phyloP scores from a whole-genome alignment of 139 green algal species.

The Limnomonas spitsbergensis region DNA sequence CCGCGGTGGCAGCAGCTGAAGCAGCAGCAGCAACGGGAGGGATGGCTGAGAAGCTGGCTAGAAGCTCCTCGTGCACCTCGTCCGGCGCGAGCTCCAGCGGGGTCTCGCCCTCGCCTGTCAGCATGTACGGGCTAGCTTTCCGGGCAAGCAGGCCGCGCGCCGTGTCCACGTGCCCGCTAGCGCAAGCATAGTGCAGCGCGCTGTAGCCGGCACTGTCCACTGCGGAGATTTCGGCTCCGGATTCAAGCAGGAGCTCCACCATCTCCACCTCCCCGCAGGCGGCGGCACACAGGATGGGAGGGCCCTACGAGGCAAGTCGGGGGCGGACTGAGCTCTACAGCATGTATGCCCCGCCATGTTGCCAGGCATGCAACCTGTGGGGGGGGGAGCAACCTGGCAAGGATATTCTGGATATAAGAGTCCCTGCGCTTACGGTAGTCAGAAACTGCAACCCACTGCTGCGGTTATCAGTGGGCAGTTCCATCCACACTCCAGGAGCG shows the following conservation, averaged over 20 bases:
- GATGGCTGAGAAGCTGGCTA: background rate
- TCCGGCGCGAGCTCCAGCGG: background rate
- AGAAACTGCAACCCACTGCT: too few species aligned
- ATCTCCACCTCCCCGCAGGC: conserved; percentile 26
- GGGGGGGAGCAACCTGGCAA: background rate
- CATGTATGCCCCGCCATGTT: too few species aligned
- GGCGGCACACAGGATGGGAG: conserved; percentile 23
- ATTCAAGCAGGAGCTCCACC: conserved; percentile 42
- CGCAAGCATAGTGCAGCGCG: conserved; percentile 50
- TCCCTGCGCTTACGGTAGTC: background rate
- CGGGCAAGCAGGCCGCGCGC: background rate
- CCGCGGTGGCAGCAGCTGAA: too few species aligned
- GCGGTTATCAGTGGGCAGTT: too few species aligned
- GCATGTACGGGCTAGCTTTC: background rate
- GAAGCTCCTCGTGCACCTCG: background rate
- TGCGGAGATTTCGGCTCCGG: conserved; percentile 35
- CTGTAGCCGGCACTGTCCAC: conserved; percentile 32
- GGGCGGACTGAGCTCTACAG: too few species aligned
- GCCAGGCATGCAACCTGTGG: background rate
- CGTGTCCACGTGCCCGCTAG: conserved; percentile 29
- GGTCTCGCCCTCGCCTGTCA: background rate
- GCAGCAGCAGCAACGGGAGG: too few species aligned
- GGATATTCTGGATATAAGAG: background rate
- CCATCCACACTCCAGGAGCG: too few species aligned
- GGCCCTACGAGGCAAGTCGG: conserved; percentile 12